Evolutionary conservation across 176 grass and related monocot genomes (phyloP).

Genomic region (Thalia dealbata): DNA sequence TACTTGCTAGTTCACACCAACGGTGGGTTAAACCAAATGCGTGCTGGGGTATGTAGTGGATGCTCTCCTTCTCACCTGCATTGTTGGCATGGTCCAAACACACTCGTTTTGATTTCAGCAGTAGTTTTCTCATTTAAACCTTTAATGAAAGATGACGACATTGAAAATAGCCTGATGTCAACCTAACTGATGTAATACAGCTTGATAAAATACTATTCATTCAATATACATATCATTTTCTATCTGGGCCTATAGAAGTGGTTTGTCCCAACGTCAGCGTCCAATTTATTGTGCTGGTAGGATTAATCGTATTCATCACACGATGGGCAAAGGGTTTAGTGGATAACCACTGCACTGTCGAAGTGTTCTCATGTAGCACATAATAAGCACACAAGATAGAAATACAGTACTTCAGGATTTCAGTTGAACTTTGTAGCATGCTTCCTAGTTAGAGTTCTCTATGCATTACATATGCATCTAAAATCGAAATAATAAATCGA

Average conservation of each 20-base stretch:
- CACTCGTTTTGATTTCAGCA: neutral
- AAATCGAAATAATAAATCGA: too few species aligned
- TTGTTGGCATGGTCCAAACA: neutral
- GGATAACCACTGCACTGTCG: too few species aligned
- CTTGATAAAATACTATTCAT: too few species aligned
- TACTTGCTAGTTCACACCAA: conserved; percentile 78
- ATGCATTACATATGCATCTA: too few species aligned
- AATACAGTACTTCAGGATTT: too few species aligned
- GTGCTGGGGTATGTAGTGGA: conserved; percentile 55
- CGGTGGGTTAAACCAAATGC: conserved; percentile 97
- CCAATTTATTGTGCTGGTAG: neutral
- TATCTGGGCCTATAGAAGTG: neutral
- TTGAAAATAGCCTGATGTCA: neutral
- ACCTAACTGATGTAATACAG: neutral
- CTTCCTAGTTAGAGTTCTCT: too few species aligned
- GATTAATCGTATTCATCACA: neutral
- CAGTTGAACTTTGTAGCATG: too few species aligned
- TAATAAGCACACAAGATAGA: too few species aligned
- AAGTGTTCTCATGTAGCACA: too few species aligned
- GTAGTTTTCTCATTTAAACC: neutral
- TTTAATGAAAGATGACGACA: neutral
- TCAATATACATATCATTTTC: neutral
- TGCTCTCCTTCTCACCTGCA: neutral
- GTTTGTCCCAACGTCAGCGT: neutral
- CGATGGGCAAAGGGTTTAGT: too few species aligned